Base-by-base conservation (phyloP, 441 rosid species). In the Bruguiera hainesii region DNA sequence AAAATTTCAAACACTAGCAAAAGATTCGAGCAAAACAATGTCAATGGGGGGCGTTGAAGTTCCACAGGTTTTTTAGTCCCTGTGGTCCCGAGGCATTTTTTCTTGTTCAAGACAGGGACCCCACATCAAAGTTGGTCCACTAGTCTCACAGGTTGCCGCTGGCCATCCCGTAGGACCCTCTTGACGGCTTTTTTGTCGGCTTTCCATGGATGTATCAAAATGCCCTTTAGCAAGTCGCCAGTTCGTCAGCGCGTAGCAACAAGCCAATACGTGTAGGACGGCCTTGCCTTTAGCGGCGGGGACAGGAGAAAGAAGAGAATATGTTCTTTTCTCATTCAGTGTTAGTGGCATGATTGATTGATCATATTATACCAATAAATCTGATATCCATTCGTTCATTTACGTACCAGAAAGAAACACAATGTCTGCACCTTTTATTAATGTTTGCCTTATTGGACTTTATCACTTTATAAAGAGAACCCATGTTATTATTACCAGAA, bases 171-270 rank as follows among this genome's bases (percentile, higher is more conserved):
- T 8, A 0, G 3, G 71, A 76, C 83, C 63, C 52, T 49, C 9
- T 0, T 15, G 73, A 33, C 51, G 63, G 78, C 83, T 71, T 74
- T 74, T 26, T 68, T 75, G 89, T 80, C 83, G 82, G 81, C 68
- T 53, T 75, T 75, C 78, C 69, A 71, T 69, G 66, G 9, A 61
- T 42, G 16, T 35, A 39, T 3, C 10, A 31, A 26, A 23, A 6
- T 18, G 35, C 31, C 3, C 30, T 48, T 21, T 51, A 8, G 19
- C 42, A 18, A 13, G 48, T 42, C 4, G 48, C 48, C 48, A 0
- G 15, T 15, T 18, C 51, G 61, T 61, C 55, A 58, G 82, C 74
- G 80, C 86, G 85, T 82, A 70, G 61, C 48, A 13, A 11, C 16
- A 31, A 60, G 46, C 23, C 81, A 83, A 80, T 76, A 71, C 73